Evolutionary conservation across 2,329 filamentous ascomycete species (phyloP), one percentile per base, ranked within the genome.

Genomic region (Ilyonectria robusta): DNA sequence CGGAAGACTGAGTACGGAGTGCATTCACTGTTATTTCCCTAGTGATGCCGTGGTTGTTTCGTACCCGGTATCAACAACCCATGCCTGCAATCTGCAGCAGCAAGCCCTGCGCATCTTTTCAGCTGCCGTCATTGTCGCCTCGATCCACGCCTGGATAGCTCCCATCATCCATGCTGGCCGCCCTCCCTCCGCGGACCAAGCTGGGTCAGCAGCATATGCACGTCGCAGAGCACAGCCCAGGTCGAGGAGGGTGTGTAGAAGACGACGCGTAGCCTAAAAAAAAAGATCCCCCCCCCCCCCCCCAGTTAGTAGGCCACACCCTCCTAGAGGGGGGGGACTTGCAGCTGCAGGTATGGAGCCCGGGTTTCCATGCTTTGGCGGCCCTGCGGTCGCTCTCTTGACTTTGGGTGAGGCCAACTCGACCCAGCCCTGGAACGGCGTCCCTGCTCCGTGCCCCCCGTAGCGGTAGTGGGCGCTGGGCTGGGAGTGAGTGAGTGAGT

Each of bases 131-230:
- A 13, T 17, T 6, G 50, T 53, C 31, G 50, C 50, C 50, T 53
- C n/a, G 48, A 51, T 51, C 48, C 51, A 65, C 53, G 57, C 62
- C 57, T 31, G 29, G 48, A 19, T 51, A 31, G 17, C 15, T 31
- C 13, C 11, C 8, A 29, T 19, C 23, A 40, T 51, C 53, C 47
- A 55, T 48, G 44, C 44, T 42, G 40, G 26, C 26, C 26, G 26
- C 26, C 40, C 40, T 42, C 40, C 15, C 17, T 44, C 47, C 21
- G 13, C 33, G 19, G 50, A 26, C 62, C 50, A 40, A 57, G 50
- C 57, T 56, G 42, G 62, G 62, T 65, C 62, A 65, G 59, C 59
- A 63, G 64, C 59, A 62, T 59, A 58, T 65, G 65, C 65, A 64
- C 51, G 63, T 48, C 58, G 63, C 51, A 35, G 56, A 58, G 65